Percentiles rank a stretch among this genome's conserved stretches.
Conservation (phyloP, 2,329 filamentous ascomycete genomes). For the Gaeumannomyces sp. region DNA sequence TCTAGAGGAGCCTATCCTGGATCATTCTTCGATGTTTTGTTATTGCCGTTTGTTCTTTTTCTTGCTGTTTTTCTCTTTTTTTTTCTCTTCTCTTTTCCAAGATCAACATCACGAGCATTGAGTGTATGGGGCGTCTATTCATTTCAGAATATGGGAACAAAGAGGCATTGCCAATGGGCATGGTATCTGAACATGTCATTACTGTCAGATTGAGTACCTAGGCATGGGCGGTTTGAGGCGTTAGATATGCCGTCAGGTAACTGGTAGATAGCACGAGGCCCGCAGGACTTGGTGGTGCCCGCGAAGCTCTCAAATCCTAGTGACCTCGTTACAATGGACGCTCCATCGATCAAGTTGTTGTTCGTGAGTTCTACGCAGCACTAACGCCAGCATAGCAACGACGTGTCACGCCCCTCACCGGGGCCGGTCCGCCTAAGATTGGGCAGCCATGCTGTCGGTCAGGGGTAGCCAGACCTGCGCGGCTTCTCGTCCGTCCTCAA, state of each 20-base stretch:
- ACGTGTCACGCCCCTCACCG: no score
- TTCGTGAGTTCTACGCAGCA: no score
- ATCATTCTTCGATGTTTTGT: neutral
- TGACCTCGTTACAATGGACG: no score
- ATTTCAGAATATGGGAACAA: conserved; percentile 2
- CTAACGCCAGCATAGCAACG: no score
- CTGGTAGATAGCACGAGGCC: neutral
- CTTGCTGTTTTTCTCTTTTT: neutral
- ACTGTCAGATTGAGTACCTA: neutral
- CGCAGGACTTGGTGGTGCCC: no score
- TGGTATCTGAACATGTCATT: conserved; percentile 1
- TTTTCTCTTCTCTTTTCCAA: neutral
- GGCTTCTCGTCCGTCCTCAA: no score
- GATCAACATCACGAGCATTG: conserved; percentile 1
- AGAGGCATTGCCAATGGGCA: neutral
- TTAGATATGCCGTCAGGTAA: neutral
- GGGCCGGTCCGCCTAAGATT: no score
- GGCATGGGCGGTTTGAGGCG: neutral
- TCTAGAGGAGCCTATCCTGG: neutral
- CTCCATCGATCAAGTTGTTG: no score
- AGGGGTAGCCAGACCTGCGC: no score
- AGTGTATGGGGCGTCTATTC: neutral
- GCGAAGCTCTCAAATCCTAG: no score
- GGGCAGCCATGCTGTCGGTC: no score
- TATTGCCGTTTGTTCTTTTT: neutral